Conservation (phyloP, 164 flowering plant species). For the Magnolia officinalis region DNA sequence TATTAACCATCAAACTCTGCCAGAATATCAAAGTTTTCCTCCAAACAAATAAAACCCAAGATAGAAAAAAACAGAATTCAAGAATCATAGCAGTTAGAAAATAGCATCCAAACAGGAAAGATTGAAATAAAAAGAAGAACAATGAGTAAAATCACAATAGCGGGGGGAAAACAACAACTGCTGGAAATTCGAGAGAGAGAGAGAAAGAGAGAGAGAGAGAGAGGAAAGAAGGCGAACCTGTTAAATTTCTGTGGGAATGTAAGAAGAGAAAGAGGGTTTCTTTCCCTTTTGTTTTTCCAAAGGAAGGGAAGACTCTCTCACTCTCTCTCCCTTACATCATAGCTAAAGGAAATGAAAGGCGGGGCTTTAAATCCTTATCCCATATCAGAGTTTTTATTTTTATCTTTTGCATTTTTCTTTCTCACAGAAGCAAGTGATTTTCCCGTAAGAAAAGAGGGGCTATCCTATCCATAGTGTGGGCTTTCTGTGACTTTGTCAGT, state of each 20-base stretch:
- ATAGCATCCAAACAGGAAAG: background rate
- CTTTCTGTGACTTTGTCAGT: background rate
- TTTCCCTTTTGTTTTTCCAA: background rate
- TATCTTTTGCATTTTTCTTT: background rate
- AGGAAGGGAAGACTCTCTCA: background rate
- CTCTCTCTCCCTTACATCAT: background rate
- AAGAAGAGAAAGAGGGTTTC: background rate
- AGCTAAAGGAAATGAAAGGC: slow-evolving; percentile 44
- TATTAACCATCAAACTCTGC: background rate
- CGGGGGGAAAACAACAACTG: background rate
- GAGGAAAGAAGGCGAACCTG: slow-evolving; percentile 10
- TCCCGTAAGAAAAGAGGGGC: background rate
- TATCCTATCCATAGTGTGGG: no score
- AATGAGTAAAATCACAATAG: background rate
- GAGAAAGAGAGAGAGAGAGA: background rate
- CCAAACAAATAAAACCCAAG: no score
- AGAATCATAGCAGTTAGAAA: background rate
- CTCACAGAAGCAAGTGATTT: background rate
- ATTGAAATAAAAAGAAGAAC: background rate
- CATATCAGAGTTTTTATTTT: slow-evolving; percentile 2
- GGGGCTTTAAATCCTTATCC: slow-evolving; percentile 62
- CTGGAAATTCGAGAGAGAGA: background rate
- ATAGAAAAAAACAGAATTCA: background rate
- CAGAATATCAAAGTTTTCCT: background rate
- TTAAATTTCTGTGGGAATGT: no score